A percentile compares a stretch with the other conserved stretches of the same genome.
Conservation (phyloP, 768 basidiomycete genomes). For the Suillus clintonianus region DNA sequence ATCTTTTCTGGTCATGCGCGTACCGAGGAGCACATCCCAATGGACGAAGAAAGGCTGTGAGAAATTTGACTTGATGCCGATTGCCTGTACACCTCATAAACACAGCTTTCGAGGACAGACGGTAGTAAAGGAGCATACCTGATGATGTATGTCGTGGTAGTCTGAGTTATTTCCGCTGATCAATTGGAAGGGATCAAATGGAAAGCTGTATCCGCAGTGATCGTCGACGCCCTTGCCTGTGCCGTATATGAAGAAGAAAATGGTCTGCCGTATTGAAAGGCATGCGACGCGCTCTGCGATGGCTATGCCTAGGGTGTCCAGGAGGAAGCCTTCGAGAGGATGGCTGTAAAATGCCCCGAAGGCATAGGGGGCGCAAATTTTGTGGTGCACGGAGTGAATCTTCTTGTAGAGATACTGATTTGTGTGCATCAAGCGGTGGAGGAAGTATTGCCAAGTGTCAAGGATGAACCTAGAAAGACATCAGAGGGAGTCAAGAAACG, state of each 20-base stretch:
- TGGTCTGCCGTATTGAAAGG: constrained; percentile 81
- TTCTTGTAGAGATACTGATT: constrained; percentile 90
- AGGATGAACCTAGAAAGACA: constrained; percentile 70
- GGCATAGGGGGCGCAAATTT: constrained; percentile 95
- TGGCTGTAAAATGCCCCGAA: constrained; percentile 98
- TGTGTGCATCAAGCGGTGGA: constrained; percentile 91
- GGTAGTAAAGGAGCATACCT: constrained; percentile 43
- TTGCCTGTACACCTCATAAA: constrained; percentile 17
- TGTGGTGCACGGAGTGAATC: constrained; percentile 92
- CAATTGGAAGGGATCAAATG: constrained; percentile 89
- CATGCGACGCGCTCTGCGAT: constrained; percentile 69
- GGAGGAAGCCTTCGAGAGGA: constrained; percentile 88
- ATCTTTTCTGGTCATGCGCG: constrained; percentile 71
- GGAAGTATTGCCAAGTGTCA: constrained; percentile 98
- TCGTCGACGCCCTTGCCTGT: constrained; percentile 94
- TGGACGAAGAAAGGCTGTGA: constrained; percentile 92
- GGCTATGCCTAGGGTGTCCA: constrained; percentile 81
- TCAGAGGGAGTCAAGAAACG: constrained; percentile 3
- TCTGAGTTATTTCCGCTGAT: constrained; percentile 88
- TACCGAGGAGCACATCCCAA: constrained; percentile 84
- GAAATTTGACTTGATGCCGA: constrained; percentile 92
- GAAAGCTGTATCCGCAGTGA: constrained; percentile 88
- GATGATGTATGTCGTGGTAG: constrained; percentile 98
- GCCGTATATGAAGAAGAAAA: constrained; percentile 78
- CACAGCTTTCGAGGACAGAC: neutral